phyloP scores from a whole-genome alignment of 1,139 yeast species.

The Sugiyamaella xylanicola region DNA sequence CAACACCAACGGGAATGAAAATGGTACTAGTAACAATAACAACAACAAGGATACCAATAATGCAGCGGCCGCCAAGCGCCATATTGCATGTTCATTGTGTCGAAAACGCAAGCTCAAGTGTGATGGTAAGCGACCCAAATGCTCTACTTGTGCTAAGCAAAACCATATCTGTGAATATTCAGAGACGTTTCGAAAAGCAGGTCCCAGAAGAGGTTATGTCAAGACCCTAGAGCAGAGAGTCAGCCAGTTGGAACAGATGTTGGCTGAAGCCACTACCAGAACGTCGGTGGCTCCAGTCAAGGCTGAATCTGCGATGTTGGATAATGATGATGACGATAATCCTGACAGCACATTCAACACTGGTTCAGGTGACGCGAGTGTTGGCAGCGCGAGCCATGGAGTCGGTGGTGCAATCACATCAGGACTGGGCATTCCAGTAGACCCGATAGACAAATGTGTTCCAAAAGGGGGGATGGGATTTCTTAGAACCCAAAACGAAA shows the following conservation, averaged over 20 bases:
- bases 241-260: slow-evolving; percentile 32
- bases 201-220: slow-evolving; percentile 42
- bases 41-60: background rate
- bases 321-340: slow-evolving; percentile 7
- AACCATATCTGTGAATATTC: slow-evolving; percentile 38
- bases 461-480: too few relatives aligned
- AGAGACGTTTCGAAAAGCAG: slow-evolving; percentile 36
- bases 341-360: slow-evolving; percentile 5
- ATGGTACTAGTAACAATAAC: too few relatives aligned
- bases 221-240: slow-evolving; percentile 37
- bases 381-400: slow-evolving; percentile 2
- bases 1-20: background rate
- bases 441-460: background rate
- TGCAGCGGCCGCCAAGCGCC: slow-evolving; percentile 19
- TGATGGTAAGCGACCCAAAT: slow-evolving; percentile 39
- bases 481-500: background rate
- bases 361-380: background rate
- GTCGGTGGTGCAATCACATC: slow-evolving; percentile 5
- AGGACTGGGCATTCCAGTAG: slow-evolving; percentile 10
- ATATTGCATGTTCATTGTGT: slow-evolving; percentile 41
- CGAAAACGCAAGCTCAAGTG: slow-evolving; percentile 42
- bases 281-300: background rate
- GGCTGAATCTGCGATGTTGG: slow-evolving; percentile 15
- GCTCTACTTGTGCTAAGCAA: slow-evolving; percentile 37
- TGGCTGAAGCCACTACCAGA: slow-evolving; percentile 18